phyloP scores from a whole-genome alignment of 1,139 yeast genomes.

The Taiozyma sp. region DNA sequence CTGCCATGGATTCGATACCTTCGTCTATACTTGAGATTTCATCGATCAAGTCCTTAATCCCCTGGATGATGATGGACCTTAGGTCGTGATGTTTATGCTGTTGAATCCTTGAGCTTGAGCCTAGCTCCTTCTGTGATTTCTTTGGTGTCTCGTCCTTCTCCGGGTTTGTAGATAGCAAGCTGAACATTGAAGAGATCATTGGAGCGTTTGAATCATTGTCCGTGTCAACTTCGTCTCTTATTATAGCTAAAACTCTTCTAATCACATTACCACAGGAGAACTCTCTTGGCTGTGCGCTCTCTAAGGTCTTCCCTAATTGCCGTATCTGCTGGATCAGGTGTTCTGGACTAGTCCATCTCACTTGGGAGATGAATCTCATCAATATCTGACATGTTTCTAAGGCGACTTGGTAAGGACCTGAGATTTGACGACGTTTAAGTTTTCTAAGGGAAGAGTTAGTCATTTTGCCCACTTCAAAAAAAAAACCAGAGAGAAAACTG shows the following conservation, averaged over 20 bases:
- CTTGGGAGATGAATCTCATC: conserved; percentile 85
- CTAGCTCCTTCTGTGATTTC: conserved; percentile 23
- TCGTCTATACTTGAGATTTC: conserved; percentile 89
- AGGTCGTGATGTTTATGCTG: conserved; percentile 52
- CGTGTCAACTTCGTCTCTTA: conserved; percentile 79
- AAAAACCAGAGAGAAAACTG: background rate
- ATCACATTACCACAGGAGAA: conserved; percentile 88
- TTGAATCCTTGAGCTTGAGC: conserved; percentile 28
- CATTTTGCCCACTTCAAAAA: too few relatives aligned
- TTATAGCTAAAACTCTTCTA: conserved; percentile 80
- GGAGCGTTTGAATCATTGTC: conserved; percentile 34
- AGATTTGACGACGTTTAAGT: conserved; percentile 69
- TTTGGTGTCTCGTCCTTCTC: conserved; percentile 12
- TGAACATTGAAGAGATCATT: conserved; percentile 84
- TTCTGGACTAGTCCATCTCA: conserved; percentile 77
- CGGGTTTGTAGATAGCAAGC: conserved; percentile 55
- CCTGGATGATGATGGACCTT: conserved; percentile 88
- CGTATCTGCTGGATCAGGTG: conserved; percentile 71
- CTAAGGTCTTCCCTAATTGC: conserved; percentile 52
- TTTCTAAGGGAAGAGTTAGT: conserved; percentile 18
- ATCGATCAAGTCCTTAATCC: conserved; percentile 88
- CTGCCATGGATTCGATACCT: conserved; percentile 84
- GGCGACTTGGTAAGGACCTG: conserved; percentile 65
- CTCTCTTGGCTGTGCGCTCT: conserved; percentile 70
- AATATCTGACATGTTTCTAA: conserved; percentile 81